Percentiles rank a stretch among this genome's conserved stretches.
Evolutionary conservation across 1,139 yeast species (phyloP).

Genomic region (Pichia sp.): DNA sequence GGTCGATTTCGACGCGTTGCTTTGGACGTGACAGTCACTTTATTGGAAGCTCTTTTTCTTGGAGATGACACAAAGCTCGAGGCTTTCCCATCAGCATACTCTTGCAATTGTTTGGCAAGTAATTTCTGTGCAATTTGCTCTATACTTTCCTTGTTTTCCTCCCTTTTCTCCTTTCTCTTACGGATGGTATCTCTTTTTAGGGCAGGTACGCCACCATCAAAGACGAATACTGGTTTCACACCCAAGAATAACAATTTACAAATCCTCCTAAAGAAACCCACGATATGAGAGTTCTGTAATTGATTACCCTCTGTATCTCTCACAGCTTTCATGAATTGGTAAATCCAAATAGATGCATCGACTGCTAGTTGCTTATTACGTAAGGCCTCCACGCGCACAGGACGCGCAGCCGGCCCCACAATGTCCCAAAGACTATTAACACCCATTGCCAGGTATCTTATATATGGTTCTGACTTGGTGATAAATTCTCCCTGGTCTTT

Average conservation of each 20-base stretch:
- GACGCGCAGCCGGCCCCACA: constrained; percentile 82
- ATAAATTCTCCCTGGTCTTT: no score
- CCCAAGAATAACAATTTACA: constrained; percentile 89
- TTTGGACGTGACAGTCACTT: constrained; percentile 2
- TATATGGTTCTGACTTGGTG: no score
- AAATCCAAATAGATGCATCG: constrained; percentile 98
- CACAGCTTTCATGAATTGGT: constrained; percentile 92
- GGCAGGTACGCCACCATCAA: constrained; percentile 95
- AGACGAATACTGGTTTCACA: constrained; percentile 86
- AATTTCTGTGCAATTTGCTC: constrained; percentile 72
- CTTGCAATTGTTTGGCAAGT: constrained; percentile 72
- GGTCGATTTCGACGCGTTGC: constrained; percentile 6
- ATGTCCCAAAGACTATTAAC: constrained; percentile 94
- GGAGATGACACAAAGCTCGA: no score
- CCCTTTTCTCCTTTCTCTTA: constrained; percentile 62
- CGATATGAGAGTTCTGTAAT: constrained; percentile 73
- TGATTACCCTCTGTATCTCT: constrained; percentile 81
- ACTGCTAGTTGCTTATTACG: constrained; percentile 76
- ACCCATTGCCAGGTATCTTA: constrained; percentile 53
- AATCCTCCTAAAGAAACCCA: constrained; percentile 90
- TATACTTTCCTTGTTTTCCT: constrained; percentile 67
- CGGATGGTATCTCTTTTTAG: constrained; percentile 72
- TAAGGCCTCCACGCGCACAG: constrained; percentile 81
- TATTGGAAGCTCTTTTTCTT: background rate
- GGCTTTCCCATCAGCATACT: constrained; percentile 35